Conservation (phyloP, 2,329 filamentous ascomycete genomes). For the Venturia nashicola region DNA sequence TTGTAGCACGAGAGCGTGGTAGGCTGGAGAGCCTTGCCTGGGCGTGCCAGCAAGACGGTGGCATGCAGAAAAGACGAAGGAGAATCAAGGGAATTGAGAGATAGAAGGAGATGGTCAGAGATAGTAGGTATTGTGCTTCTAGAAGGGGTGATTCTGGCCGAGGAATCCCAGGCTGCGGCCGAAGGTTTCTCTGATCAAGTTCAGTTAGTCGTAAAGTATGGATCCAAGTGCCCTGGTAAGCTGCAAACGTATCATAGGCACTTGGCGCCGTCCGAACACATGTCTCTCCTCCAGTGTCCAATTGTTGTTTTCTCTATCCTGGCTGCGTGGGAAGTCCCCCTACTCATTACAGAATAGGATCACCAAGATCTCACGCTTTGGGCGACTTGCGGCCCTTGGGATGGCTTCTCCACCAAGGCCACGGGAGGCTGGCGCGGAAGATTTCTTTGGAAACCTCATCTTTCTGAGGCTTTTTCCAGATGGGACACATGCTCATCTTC, state of each 20-base stretch:
- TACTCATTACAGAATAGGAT: not conserved
- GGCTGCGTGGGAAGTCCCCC: not conserved
- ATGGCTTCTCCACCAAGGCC: not conserved
- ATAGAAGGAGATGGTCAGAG: not conserved
- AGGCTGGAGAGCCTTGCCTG: not conserved
- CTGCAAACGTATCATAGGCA: not conserved
- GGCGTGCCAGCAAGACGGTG: not conserved
- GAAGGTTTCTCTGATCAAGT: not conserved
- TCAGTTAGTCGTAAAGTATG: not conserved
- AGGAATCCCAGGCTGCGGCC: not conserved
- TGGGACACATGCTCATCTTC: not conserved
- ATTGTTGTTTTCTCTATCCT: not conserved
- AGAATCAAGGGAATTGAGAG: not conserved
- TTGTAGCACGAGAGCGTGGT: slow-evolving; percentile 2
- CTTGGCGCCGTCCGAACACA: not conserved
- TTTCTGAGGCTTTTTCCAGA: not conserved
- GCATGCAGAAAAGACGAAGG: not conserved
- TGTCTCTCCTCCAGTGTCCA: not conserved
- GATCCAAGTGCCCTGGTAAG: not conserved
- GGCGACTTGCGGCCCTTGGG: not conserved
- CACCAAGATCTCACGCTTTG: not conserved
- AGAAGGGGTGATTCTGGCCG: not conserved
- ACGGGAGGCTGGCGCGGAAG: not conserved
- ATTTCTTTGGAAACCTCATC: not conserved
- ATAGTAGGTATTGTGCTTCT: not conserved